A percentile compares a stretch with the other conserved stretches of the same genome.
Conservation (phyloP, 768 basidiomycete genomes). For the Pluteus cervinus region DNA sequence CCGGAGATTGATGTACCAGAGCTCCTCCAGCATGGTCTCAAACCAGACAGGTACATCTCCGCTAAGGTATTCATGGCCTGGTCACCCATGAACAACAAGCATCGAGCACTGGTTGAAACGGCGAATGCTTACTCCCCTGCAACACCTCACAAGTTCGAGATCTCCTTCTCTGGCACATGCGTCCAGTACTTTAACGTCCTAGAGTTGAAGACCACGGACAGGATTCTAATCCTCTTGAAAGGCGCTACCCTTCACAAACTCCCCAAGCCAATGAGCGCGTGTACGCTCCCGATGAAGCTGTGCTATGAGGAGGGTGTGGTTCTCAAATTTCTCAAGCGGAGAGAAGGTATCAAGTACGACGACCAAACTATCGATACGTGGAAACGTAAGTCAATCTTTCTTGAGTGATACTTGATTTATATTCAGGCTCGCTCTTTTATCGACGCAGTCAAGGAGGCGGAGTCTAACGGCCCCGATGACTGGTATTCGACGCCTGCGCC, state of each 20-base stretch:
- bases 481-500: conserved; percentile 25
- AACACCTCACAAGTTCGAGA: conserved; percentile 28
- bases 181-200: conserved; percentile 27
- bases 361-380: conserved; percentile 31
- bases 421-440: background rate
- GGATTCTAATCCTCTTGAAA: conserved; percentile 41
- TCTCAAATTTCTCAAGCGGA: conserved; percentile 28
- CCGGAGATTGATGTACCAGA: too few relatives aligned
- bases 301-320: conserved; percentile 36
- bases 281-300: conserved; percentile 34
- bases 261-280: conserved; percentile 17
- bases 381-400: conserved; percentile 23
- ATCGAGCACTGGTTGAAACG: conserved; percentile 24
- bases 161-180: conserved; percentile 28
- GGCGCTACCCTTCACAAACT: conserved; percentile 29
- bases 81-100: conserved; percentile 21
- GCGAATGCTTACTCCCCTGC: conserved; percentile 5
- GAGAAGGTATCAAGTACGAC: conserved; percentile 15
- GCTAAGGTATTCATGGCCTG: conserved; percentile 42
- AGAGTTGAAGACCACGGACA: conserved; percentile 33
- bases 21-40: too few relatives aligned
- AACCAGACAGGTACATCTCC: conserved; percentile 36
- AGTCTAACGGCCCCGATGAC: conserved; percentile 11
- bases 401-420: background rate
- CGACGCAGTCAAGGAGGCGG: conserved; percentile 9